Evolutionary conservation across 768 basidiomycete genomes (phyloP).

Genomic region (Russula vinacea): DNA sequence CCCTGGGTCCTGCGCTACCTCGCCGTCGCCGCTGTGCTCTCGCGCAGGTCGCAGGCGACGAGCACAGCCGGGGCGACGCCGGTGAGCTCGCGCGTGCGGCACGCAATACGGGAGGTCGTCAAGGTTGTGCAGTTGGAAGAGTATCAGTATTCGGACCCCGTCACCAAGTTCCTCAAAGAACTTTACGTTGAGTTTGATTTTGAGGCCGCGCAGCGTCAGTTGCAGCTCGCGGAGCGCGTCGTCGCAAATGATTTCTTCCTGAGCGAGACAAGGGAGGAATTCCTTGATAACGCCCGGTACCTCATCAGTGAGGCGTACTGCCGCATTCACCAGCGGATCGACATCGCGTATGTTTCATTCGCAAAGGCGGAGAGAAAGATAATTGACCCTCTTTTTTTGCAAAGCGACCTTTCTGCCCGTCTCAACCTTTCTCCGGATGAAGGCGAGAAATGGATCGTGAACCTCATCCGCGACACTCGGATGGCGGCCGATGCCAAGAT

Average conservation of each 20-base stretch:
- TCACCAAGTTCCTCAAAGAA: constrained; percentile 90
- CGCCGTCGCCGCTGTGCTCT: constrained; percentile 87
- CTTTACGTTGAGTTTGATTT: constrained; percentile 96
- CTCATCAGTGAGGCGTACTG: constrained; percentile 97
- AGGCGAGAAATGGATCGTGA: constrained; percentile 99
- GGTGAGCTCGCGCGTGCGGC: constrained; percentile 69
- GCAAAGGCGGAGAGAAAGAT: background rate
- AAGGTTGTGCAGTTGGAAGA: constrained; percentile 93
- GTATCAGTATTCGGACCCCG: constrained; percentile 92
- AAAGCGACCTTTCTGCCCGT: constrained; percentile 86
- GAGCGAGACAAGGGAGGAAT: constrained; percentile 84
- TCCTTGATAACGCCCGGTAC: constrained; percentile 94
- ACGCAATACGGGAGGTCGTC: constrained; percentile 88
- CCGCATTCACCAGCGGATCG: constrained; percentile 90
- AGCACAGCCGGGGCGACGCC: constrained; percentile 37
- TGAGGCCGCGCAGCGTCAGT: constrained; percentile 83
- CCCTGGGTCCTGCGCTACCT: constrained; percentile 96
- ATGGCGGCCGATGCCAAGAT: constrained; percentile 98
- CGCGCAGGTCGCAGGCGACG: constrained; percentile 68
- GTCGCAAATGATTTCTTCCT: constrained; percentile 94
- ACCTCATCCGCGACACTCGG: constrained; percentile 94
- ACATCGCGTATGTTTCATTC: constrained; percentile 60
- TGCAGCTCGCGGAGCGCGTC: constrained; percentile 74
- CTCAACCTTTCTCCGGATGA: constrained; percentile 92
- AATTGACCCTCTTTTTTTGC: background rate